Evolutionary conservation across 257 asterid species (phyloP), one percentile per base, ranked within the genome.

Genomic region (Paulownia fortunei): DNA sequence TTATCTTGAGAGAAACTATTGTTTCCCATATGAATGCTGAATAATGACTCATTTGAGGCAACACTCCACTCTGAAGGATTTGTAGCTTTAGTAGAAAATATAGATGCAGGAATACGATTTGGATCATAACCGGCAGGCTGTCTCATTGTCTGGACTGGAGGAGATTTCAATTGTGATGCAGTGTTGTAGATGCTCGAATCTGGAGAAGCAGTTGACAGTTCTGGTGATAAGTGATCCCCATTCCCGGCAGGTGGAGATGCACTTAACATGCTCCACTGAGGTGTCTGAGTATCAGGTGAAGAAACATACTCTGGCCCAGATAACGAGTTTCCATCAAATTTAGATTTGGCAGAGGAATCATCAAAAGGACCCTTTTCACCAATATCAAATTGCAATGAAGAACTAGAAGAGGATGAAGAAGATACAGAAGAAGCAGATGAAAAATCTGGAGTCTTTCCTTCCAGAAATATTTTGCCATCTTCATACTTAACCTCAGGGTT

Each of bases 11-110:
- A 77, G 78, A 94, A 90, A 73, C 98, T 94, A 77, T 60, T 87
- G 72, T 89, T 90, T 41, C 97, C 97, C 92, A 86, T 86, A 23
- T 91, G 97, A 60, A 95, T 90, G 74, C 99, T 95, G 86, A 95
- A 95, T 44, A 95, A 73, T 0, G 99, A 95, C 44, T 93, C 99
- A 12, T 93, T 95, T 1, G 99, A 95, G 49, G 96, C 86, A 10
- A 74, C 75, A 58, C 99, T 95, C 99, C 99, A 95, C 0, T 93
- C 97, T 24, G 77, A 56, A 0, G 84, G 79, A 27, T 82, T 84
- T 3, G 87, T 11, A 1, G 92, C 84, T 24, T 86, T 87, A 2
- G 78, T 62, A 0, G 92, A 49, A 30, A 95, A 95, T n/a, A 93
- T 26, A 3, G 97, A 90, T 1, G 94, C 65, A 0, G 97, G 99